A percentile compares a stretch with the other conserved stretches of the same genome.
These are phyloP conservation scores for Plectosphaerella sp. DNA, from an alignment of 2,329 filamentous ascomycete species.

Conservation along the genomic window DNA sequence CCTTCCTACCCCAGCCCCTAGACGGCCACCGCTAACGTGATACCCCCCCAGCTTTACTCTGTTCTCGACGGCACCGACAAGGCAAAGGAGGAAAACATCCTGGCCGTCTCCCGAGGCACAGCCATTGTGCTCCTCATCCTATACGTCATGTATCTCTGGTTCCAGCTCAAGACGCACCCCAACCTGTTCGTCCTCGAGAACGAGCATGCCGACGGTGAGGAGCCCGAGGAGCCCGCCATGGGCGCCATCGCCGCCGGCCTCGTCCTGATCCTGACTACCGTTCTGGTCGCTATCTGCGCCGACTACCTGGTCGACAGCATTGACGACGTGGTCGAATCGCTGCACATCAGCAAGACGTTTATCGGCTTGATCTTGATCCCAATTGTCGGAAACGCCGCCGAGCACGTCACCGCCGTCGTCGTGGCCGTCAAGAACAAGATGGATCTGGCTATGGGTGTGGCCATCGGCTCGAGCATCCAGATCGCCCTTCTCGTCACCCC, in stretches of 20 bases:
- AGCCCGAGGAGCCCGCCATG: conserved; percentile 46
- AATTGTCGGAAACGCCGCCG: conserved; percentile 75
- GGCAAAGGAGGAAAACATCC: conserved; percentile 51
- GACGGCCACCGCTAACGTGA: neutral
- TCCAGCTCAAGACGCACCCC: conserved; percentile 73
- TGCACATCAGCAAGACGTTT: conserved; percentile 73
- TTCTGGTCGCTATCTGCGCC: conserved; percentile 69
- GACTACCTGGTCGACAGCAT: conserved; percentile 76
- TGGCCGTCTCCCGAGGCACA: conserved; percentile 70
- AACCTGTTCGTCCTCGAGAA: conserved; percentile 62
- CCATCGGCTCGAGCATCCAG: conserved; percentile 77
- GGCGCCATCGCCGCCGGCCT: conserved; percentile 58
- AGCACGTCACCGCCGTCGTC: conserved; percentile 77
- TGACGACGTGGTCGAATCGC: conserved; percentile 63
- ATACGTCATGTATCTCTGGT: conserved; percentile 72
- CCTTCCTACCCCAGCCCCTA: neutral
- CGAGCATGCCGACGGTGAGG: conserved; percentile 20
- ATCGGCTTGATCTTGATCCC: conserved; percentile 76
- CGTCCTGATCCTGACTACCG: conserved; percentile 65
- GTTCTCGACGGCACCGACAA: conserved; percentile 46
- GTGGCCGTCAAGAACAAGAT: conserved; percentile 76
- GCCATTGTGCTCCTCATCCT: conserved; percentile 70
- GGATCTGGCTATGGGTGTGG: conserved; percentile 71
- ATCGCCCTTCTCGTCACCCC: conserved; percentile 80
- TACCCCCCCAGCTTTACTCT: conserved; percentile 52